Conservation (phyloP, 768 basidiomycete species). For the Termitomyces sp. region DNA sequence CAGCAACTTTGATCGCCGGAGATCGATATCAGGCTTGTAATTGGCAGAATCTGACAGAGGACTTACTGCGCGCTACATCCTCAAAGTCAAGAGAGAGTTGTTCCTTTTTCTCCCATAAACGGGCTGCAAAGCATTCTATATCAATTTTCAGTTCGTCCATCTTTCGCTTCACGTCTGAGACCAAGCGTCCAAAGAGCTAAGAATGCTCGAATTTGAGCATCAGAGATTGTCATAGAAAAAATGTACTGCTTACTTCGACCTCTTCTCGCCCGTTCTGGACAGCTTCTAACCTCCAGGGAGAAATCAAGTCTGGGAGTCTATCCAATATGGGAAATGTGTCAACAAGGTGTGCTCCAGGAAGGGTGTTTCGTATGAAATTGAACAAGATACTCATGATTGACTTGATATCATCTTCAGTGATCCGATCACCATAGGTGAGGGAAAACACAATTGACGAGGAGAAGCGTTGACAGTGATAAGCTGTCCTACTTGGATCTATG, state of each 20-base stretch:
- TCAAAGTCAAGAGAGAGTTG: neutral
- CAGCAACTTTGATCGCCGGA: neutral
- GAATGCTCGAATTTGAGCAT: neutral
- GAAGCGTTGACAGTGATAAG: neutral
- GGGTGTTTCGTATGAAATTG: neutral
- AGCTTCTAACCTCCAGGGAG: neutral
- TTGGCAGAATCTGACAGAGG: neutral
- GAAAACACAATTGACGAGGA: constrained; percentile 3
- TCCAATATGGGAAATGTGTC: neutral
- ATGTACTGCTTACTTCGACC: neutral
- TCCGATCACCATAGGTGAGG: neutral
- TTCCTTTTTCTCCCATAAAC: neutral
- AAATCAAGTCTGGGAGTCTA: neutral
- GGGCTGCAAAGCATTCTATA: neutral
- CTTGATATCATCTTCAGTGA: neutral
- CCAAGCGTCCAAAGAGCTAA: neutral
- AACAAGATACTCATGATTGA: neutral
- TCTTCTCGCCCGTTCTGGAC: neutral
- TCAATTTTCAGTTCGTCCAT: neutral
- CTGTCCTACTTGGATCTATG: neutral
- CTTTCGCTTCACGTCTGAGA: neutral
- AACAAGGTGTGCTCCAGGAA: too few species aligned
- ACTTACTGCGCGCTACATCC: neutral
- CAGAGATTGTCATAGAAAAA: neutral
- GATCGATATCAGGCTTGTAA: neutral